Evolutionary conservation across 768 basidiomycete genomes (phyloP), one percentile per base, ranked within the genome.

Genomic region (Tremella fuciformis): DNA sequence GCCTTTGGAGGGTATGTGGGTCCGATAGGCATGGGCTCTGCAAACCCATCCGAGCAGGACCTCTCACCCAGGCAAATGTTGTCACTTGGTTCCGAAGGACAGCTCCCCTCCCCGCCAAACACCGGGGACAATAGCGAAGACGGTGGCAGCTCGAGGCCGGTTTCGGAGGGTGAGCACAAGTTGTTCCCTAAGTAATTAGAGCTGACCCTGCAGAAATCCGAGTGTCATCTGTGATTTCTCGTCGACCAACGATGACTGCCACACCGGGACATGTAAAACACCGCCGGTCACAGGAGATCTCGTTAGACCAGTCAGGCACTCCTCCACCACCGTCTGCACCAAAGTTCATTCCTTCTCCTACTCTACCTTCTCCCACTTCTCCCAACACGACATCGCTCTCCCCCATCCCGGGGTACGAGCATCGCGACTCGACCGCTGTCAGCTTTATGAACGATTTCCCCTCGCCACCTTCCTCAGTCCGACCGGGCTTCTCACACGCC

Each of bases 401-500:
- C 11, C 29, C 29, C 29, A 34, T 34, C 29, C 29, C 29, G 29
- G 29, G 29, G 29, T 34, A 24, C 24, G 51, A 60, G 22, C 46
- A 51, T 8, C 38, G 59, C 25, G 25, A 47, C 41, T 61, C 59
- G 26, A 50, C 59, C 29, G 50, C 58, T 29, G 46, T 59, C 38
- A 61, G 59, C 49, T 65, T 65, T 29, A 49, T 65, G 8, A 16
- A 58, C 37, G 63, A 66, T n/a, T 63, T 61, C 25, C 65, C 65
- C 8, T 18, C 38, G 22, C 59, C 63, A 9, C 29, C 29, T 34
- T 34, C 29, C 4, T 34, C 29, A 6, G 29, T 11, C 11, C 29
- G 29, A 34, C 29, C 29, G 6, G 29, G 29, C 29, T 34, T 34
- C 29, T 6, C 29, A 4, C 29, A 34, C 29, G 29, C 29, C 29